Base-by-base conservation (phyloP, 441 rosid species). In the Oxalis stricta region DNA sequence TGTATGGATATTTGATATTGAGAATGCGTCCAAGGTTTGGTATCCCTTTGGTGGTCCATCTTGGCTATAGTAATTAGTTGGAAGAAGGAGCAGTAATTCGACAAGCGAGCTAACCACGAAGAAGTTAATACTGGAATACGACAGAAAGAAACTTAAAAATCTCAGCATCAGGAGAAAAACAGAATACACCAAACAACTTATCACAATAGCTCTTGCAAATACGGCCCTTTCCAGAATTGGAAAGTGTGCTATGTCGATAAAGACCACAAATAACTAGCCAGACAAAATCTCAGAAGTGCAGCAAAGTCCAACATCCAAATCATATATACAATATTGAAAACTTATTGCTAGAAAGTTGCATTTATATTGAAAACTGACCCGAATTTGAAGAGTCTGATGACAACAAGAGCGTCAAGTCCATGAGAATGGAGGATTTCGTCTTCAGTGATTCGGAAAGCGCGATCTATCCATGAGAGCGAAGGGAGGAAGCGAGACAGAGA, bases 351-450 rank as follows among this genome's bases (percentile, higher is more conserved):
- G n/a, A n/a, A n/a, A n/a, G n/a, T n/a, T n/a, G 31, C 10, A 26
- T 2, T 6, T 6, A 5, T 26, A 26, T 2, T 2, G n/a, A n/a
- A n/a, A 2, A 7, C 50, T 46, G 19, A 64, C 95, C 96, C 98
- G 56, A 85, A 85, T 58, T 82, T 89, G 75, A 89, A 81, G 75
- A 85, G 93, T 33, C 89, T 69, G 51, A 89, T 61, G 64, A 86
- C 41, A 56, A 82, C 52, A 35, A 85, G 83, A 1, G 89, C 89
- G 32, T 85, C 89, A 10, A 85, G 93, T 45, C 89, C 89, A 31
- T 70, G 65, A 46, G 56, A 53, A 26, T 46, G 41, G 31, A 85
- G 75, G 49, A 89, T 71, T 41, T 82, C 75, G 29, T 89, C 92
- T 52, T 85, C 94, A 2, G 83, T 59, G 44, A 85, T 70, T 18